A percentile compares a stretch with the other conserved stretches of the same genome.
phyloP scores from a whole-genome alignment of 352 stramenopile species.

The Globisporangium megalacanthum region DNA sequence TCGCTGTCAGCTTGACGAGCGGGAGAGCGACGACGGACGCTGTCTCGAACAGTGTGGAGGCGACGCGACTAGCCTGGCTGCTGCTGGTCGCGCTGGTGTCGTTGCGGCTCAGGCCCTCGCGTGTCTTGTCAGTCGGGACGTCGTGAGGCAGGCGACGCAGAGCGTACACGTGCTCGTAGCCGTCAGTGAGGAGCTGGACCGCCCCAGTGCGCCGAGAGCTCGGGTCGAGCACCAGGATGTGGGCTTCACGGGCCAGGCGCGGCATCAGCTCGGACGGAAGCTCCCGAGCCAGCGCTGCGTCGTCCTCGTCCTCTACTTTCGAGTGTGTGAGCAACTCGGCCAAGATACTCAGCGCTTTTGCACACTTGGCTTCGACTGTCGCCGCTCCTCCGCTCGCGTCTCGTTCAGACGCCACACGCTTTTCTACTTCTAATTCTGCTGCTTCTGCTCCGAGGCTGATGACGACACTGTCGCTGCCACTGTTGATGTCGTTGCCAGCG shows the following conservation, averaged over 20 bases:
- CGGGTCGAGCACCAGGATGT: slow-evolving; percentile 25
- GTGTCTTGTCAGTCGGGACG: too few relatives aligned
- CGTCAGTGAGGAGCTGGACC: slow-evolving; percentile 17
- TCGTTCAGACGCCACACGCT: neutral
- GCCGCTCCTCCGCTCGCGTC: neutral
- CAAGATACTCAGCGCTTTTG: slow-evolving; percentile 8
- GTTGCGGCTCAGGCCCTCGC: neutral
- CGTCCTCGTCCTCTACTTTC: neutral
- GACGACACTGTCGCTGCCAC: too few relatives aligned
- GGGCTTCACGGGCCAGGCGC: slow-evolving; percentile 14
- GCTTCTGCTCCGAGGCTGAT: too few relatives aligned
- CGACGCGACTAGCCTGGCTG: too few relatives aligned
- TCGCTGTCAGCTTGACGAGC: slow-evolving; percentile 2
- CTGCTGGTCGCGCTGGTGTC: neutral
- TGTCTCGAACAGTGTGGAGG: neutral
- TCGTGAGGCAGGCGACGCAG: too few relatives aligned
- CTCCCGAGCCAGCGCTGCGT: neutral
- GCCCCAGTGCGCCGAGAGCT: slow-evolving; percentile 12
- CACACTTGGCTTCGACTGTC: slow-evolving; percentile 6
- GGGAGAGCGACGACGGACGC: slow-evolving; percentile 3
- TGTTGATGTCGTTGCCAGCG: too few relatives aligned
- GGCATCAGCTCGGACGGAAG: slow-evolving; percentile 3
- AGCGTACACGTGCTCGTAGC: slow-evolving; percentile 27
- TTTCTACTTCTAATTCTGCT: too few relatives aligned
- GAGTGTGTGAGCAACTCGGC: neutral